These are phyloP conservation scores for Udeniomyces megalosporus DNA, from an alignment of 768 basidiomycete genomes.

Conservation along the genomic window DNA sequence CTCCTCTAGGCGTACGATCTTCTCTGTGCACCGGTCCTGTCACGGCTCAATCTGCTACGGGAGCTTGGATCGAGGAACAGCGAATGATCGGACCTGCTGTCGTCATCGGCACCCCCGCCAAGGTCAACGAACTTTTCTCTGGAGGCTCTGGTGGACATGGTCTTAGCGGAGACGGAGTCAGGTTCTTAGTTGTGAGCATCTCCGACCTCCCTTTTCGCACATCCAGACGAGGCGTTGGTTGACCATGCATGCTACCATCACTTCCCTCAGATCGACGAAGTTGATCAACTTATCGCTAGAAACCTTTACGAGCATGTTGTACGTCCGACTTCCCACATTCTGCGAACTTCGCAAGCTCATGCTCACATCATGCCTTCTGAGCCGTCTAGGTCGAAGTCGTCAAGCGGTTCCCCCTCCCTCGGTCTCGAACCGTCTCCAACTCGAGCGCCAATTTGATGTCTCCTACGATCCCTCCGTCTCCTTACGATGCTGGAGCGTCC, in stretches of 20 bases:
- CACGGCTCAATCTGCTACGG: slow-evolving; percentile 50
- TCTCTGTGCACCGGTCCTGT: slow-evolving; percentile 63
- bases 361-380: background rate
- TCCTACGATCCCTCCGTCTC: slow-evolving; percentile 27
- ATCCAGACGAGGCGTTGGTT: no score
- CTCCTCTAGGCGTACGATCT: slow-evolving; percentile 76
- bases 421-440: slow-evolving; percentile 32
- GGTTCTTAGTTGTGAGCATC: slow-evolving; percentile 55
- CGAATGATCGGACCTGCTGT: slow-evolving; percentile 56
- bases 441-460: slow-evolving; percentile 33
- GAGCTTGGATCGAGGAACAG: slow-evolving; percentile 72
- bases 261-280: slow-evolving; percentile 55
- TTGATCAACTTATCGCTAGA: slow-evolving; percentile 92
- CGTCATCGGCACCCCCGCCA: slow-evolving; percentile 92
- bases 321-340: no score
- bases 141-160: slow-evolving; percentile 42
- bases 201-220: background rate
- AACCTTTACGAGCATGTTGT: slow-evolving; percentile 83
- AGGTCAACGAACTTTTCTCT: slow-evolving; percentile 80
- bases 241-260: background rate
- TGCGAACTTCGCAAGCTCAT: no score
- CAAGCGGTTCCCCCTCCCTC: slow-evolving; percentile 76
- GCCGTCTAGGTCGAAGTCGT: slow-evolving; percentile 43
- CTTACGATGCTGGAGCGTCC: slow-evolving; percentile 26
- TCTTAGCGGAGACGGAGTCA: slow-evolving; percentile 63